Percentiles rank a stretch among this genome's conserved stretches.
phyloP scores from a whole-genome alignment of 2,329 filamentous ascomycete species.

The Teratosphaeria viscida region DNA sequence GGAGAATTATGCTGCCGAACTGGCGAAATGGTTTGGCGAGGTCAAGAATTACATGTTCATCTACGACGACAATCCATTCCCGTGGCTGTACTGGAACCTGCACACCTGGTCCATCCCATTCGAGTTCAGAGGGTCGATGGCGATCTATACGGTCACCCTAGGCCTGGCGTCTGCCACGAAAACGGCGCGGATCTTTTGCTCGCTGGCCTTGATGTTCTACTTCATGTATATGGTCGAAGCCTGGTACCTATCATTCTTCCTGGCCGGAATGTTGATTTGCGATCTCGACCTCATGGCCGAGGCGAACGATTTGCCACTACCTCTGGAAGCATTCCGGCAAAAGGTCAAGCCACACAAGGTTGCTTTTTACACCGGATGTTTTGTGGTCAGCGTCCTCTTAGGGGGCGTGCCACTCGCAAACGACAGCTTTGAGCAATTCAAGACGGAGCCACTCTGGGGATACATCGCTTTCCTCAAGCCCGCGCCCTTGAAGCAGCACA shows the following conservation, averaged over 20 bases:
- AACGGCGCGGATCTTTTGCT: constrained; percentile 22
- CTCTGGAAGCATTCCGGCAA: constrained; percentile 2
- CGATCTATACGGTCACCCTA: constrained; percentile 34
- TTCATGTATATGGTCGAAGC: constrained; percentile 42
- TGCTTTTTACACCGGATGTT: constrained; percentile 42
- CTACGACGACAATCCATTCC: constrained; percentile 40
- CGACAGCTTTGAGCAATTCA: constrained; percentile 40
- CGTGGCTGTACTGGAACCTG: constrained; percentile 19
- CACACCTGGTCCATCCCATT: constrained; percentile 50
- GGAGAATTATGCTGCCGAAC: constrained; percentile 36
- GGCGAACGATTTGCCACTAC: constrained; percentile 40
- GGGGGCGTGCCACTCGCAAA: constrained; percentile 49
- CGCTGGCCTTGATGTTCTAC: constrained; percentile 9
- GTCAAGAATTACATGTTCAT: constrained; percentile 61
- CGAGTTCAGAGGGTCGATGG: constrained; percentile 54
- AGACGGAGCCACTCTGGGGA: constrained; percentile 50
- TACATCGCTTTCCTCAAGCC: constrained; percentile 44
- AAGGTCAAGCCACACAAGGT: constrained; percentile 40
- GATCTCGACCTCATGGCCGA: constrained; percentile 48
- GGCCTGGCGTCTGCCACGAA: constrained; percentile 44
- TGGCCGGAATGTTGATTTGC: constrained; percentile 51
- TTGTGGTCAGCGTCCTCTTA: constrained; percentile 46
- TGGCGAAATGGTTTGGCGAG: constrained; percentile 43
- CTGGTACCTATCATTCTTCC: constrained; percentile 49
- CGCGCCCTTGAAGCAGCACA: constrained; percentile 23